These are phyloP conservation scores for Ilyonectria destructans DNA, from an alignment of 2,329 filamentous ascomycete species.

Conservation along the genomic window DNA sequence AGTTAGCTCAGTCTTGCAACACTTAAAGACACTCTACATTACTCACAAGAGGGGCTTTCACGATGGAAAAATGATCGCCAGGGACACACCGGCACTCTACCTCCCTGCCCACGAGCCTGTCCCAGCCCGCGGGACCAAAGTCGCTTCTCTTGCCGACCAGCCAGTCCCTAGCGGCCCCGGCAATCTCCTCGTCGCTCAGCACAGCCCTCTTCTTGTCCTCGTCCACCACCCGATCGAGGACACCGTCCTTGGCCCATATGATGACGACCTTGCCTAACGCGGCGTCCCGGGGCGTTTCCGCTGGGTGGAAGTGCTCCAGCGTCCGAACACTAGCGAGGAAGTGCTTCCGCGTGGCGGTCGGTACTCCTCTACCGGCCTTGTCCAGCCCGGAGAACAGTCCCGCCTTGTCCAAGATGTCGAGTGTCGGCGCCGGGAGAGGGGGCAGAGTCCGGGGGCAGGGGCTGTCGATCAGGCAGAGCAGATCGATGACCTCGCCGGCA, in stretches of 20 bases:
- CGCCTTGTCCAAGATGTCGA: no score
- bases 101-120: neutral
- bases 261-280: neutral
- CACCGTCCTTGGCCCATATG: neutral
- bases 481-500: neutral
- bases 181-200: neutral
- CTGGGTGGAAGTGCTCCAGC: neutral
- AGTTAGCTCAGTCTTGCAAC: neutral
- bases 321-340: neutral
- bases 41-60: neutral
- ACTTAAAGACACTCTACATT: neutral
- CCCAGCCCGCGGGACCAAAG: neutral
- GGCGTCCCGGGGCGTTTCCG: neutral
- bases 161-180: neutral
- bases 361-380: neutral
- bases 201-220: neutral
- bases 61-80: neutral
- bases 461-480: neutral
- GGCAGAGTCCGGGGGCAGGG: neutral
- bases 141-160: neutral
- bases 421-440: neutral
- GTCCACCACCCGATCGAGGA: neutral
- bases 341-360: neutral
- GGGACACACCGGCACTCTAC: neutral
- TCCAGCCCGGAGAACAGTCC: neutral